Evolutionary conservation across 345 rosid species (phyloP), one percentile per base, ranked within the genome.

Genomic region (Nasturtium officinale): DNA sequence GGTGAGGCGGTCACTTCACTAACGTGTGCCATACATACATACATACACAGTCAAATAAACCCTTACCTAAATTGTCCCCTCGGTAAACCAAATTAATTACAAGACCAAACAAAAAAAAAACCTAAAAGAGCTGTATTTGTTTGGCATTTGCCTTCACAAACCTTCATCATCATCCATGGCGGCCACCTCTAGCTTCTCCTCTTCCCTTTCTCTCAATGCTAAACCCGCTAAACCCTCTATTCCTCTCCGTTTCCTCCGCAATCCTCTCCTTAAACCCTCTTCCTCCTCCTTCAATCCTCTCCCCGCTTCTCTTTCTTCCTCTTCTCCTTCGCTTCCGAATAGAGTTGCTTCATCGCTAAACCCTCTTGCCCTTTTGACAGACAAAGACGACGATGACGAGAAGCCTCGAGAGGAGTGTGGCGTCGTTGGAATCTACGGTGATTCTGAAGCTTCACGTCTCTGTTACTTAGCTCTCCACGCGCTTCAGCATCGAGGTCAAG

Each of bases 351-450:
- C 80, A 72, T 17, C 67, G 76, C 61, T 57, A 32, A 76, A 57
- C 56, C 82, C 75, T 78, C 87, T 23, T 74, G 74, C 64, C 86
- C 89, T 20, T 77, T 61, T 45, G 61, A 75, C 50, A 73, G 69
- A 43, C 38, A 75, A 50, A 56, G 79, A 46, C 16, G 82, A 76
- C 32, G 82, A 73, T 11, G 84, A 83, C 69, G 96, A 89, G 65
- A 91, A 89, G 78, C 93, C 92, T 7, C 86, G 96, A 2, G 97
- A 91, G 33, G 97, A 91, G 89, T 91, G 97, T 33, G 97, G 96
- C 15, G 96, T 91, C 37, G 94, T 89, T 33, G 96, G 97, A 47
- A 87, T 91, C 66, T 89, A 80, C 57, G 97, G 96, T 6, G 96
- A 89, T 81, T 65, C 94, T 0, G 96, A 91, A 73, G 96, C 97